Conservation (phyloP, 2,329 filamentous ascomycete species). For the Fonsecaea multimorphosa region DNA sequence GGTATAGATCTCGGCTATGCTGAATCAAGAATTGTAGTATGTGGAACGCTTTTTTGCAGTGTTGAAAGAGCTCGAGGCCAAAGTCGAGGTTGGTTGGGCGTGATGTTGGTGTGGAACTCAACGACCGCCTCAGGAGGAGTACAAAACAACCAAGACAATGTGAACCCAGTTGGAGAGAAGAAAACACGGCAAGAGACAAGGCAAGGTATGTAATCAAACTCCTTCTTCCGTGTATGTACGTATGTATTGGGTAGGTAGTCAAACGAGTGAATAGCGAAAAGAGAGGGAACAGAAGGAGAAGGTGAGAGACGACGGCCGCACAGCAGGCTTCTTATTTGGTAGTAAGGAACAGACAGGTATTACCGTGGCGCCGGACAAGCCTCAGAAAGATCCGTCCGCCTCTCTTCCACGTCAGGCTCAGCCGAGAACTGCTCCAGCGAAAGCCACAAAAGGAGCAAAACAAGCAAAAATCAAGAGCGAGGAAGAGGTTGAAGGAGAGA, state of each 20-base stretch:
- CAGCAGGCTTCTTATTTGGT: background rate
- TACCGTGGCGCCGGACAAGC: background rate
- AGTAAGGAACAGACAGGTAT: background rate
- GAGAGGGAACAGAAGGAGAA: background rate
- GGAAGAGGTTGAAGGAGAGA: background rate
- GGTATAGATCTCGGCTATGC: background rate
- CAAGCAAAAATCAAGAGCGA: background rate
- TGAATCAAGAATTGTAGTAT: background rate
- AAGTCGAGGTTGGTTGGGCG: background rate
- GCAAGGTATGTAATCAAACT: background rate
- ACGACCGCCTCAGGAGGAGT: background rate
- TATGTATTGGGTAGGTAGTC: background rate
- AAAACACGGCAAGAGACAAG: background rate
- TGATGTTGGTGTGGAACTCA: background rate
- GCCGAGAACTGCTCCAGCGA: background rate
- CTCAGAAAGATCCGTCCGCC: background rate
- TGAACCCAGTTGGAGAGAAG: background rate
- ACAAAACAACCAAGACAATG: background rate
- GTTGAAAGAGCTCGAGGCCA: background rate
- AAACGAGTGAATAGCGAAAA: conserved; percentile 6
- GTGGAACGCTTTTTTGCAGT: background rate
- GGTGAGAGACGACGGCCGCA: background rate
- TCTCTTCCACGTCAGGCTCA: background rate
- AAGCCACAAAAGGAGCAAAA: background rate
- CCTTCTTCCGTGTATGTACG: conserved; percentile 3